Conservation (phyloP, 177 flowering plant genomes). For the Vitis hybrid region DNA sequence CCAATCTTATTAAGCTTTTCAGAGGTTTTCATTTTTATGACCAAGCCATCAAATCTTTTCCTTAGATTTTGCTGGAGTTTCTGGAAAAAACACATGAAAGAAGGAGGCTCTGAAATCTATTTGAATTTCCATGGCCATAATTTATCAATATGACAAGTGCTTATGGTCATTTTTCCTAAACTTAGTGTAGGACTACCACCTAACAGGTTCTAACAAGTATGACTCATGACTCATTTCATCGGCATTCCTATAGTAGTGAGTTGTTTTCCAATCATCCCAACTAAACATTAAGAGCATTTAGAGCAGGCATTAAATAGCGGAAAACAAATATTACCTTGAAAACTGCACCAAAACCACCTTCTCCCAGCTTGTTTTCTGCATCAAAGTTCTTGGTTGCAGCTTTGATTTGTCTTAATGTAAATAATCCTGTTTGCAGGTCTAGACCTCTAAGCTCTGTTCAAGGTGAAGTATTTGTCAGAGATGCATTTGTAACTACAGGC, state of each 20-base stretch:
- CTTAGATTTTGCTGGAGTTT: not conserved
- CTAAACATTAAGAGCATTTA: not conserved
- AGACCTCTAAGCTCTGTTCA: conserved; percentile 58
- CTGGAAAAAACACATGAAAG: not conserved
- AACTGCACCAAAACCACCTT: conserved; percentile 57
- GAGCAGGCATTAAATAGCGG: not conserved
- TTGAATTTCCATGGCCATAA: not conserved
- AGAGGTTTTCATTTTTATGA: no score
- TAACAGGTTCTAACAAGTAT: not conserved
- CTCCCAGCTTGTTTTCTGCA: conserved; percentile 44
- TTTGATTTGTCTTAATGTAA: conserved; percentile 59
- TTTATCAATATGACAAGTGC: not conserved
- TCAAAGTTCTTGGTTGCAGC: conserved; percentile 55
- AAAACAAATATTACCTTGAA: conserved; percentile 37
- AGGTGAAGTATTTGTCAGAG: not conserved
- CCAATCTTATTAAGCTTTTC: no score
- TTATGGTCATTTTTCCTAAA: not conserved
- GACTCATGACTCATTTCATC: not conserved
- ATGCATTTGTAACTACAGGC: not conserved
- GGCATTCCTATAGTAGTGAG: not conserved
- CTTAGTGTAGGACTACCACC: not conserved
- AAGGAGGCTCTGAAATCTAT: not conserved
- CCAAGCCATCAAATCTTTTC: not conserved
- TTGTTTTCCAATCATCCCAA: not conserved
- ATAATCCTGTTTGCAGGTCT: conserved; percentile 59